Percentiles rank a stretch among this genome's conserved stretches.
Conservation (phyloP, 352 stramenopile genomes). For the Thalassiosira pacifica region DNA sequence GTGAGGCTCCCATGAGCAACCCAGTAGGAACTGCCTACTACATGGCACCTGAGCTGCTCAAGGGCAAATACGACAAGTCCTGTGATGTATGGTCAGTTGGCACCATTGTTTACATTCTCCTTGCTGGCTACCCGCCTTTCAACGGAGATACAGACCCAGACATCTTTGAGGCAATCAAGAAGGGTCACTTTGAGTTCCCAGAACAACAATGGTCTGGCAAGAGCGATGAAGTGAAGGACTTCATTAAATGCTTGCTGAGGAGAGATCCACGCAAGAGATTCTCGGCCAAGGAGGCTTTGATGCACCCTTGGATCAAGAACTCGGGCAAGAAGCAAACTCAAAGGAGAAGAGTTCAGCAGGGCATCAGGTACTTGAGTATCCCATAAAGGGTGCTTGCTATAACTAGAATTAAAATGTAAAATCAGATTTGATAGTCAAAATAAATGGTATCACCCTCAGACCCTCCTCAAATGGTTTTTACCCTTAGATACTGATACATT, state of each 20-base stretch:
- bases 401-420: too few relatives aligned
- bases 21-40: slow-evolving; percentile 86
- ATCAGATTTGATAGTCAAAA: too few relatives aligned
- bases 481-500: too few relatives aligned
- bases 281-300: slow-evolving; percentile 86
- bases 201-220: slow-evolving; percentile 92
- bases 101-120: slow-evolving; percentile 70
- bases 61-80: slow-evolving; percentile 91
- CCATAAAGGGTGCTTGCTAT: too few relatives aligned
- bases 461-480: too few relatives aligned
- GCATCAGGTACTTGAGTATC: too few relatives aligned
- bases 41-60: slow-evolving; percentile 87
- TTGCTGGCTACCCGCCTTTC: slow-evolving; percentile 74
- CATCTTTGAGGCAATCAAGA: not conserved
- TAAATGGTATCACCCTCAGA: too few relatives aligned
- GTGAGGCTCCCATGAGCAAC: not conserved
- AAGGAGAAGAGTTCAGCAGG: too few relatives aligned
- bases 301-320: slow-evolving; percentile 65
- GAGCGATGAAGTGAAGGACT: slow-evolving; percentile 91
- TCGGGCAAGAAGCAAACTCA: too few relatives aligned
- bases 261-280: slow-evolving; percentile 92
- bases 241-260: slow-evolving; percentile 92
- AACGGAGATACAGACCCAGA: slow-evolving; percentile 31
- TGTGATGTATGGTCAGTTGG: slow-evolving; percentile 95
- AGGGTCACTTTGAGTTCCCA: slow-evolving; percentile 3